Evolutionary conservation across 495 filamentous ascomycete species (phyloP).

Genomic region (Aspergillus diversus): DNA sequence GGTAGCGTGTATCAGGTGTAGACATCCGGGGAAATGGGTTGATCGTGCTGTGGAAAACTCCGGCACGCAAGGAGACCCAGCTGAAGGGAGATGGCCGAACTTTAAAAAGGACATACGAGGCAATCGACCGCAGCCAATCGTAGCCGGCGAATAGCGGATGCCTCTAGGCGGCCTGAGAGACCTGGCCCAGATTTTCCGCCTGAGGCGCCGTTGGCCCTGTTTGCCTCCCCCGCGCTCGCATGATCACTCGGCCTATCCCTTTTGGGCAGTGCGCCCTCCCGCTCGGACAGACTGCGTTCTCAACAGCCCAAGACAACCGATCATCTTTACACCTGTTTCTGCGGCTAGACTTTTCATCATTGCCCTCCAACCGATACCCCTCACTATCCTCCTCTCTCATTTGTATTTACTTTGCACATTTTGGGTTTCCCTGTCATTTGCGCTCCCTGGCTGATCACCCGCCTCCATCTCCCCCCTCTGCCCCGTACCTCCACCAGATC

Average conservation of each 20-base stretch:
- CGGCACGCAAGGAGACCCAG: not conserved
- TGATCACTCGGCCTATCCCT: constrained; percentile 39
- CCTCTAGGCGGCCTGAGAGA: not conserved
- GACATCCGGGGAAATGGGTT: too few relatives aligned
- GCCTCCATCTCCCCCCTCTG: constrained; percentile 15
- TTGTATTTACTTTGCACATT: constrained; percentile 11
- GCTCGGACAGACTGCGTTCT: constrained; percentile 6
- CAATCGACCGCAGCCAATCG: not conserved
- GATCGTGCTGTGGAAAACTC: not conserved
- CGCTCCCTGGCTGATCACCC: constrained; percentile 15
- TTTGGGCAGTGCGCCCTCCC: constrained; percentile 29
- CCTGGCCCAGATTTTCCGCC: constrained; percentile 17
- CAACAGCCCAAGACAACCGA: constrained; percentile 5
- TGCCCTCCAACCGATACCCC: constrained; percentile 22
- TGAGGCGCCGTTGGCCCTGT: constrained; percentile 22
- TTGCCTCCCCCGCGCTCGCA: constrained; percentile 50
- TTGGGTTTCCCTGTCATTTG: constrained; percentile 19
- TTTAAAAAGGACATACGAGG: not conserved
- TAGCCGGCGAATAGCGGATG: not conserved
- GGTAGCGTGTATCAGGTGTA: too few relatives aligned
- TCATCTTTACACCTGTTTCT: not conserved
- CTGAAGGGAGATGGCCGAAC: not conserved
- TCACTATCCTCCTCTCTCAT: constrained; percentile 19
- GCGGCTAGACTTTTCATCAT: constrained; percentile 23
- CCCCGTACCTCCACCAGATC: constrained; percentile 28